Base-by-base conservation (phyloP, 1,284 basidiomycete species). In the Rhodotorula sp. region DNA sequence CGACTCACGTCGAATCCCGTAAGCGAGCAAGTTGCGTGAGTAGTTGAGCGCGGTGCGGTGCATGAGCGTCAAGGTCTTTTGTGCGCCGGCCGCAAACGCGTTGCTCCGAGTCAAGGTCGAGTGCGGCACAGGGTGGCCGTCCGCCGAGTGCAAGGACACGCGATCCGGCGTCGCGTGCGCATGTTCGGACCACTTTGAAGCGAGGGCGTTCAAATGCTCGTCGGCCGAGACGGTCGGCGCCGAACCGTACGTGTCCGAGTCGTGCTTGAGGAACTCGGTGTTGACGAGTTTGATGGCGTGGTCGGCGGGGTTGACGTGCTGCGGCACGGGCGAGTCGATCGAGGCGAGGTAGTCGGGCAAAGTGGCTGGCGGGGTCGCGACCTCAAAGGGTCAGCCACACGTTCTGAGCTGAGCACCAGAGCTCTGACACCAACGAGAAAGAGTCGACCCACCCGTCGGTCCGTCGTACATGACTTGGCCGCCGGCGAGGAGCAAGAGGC, bases 21-120 rank as follows among this genome's bases (percentile, higher is more conserved):
- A 89, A 3, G 86, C 87, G 48, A 89, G 80, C 2, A 88, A 75
- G 77, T 88, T 87, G 26, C 79, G 63, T 5, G 67, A 70, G 50
- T 78, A 79, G 70, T 79, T 80, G 60, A 76, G 34, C 18, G 69
- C 48, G 48, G 70, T 73, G 8, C 78, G 72, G 54, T 78, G 69
- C 16, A 67, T 68, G 5, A 79, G 68, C 2, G 74, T 70, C 48
- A 50, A 23, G 6, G 70, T 73, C 58, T 74, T 73, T 4, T 58
- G 50, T 54, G 60, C n/a, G 5, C 52, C 52, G 15, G 34, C 26
- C 2, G 45, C 58, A 31, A 60, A 60, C 23, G 49, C 49, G 26
- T 26, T 28, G 16, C 26, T 26, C 26, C 26, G 28, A 28, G 16
- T 26, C 15, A 14, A 26, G 15, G 12, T 28, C 54, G 26, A 54